Base-by-base conservation (phyloP, 495 filamentous ascomycete species). In the Jackrogersella minutella region DNA sequence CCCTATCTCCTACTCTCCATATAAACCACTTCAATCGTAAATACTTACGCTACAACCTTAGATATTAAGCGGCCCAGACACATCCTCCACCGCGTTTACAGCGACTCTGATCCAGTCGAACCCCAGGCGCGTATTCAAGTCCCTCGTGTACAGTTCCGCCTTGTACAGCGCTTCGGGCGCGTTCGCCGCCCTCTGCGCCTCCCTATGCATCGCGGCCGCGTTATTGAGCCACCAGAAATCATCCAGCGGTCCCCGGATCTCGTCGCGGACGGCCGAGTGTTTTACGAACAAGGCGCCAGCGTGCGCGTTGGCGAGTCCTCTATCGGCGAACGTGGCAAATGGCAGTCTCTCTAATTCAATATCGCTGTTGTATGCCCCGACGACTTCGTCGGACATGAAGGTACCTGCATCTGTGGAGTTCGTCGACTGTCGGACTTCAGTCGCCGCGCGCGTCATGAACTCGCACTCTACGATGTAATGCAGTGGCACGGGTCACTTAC, bases 381-480 rank as follows among this genome's bases (percentile, higher is more conserved):
- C 19, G 0, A 30, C 26, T 21, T 59, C 54, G n/a, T 58, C 9
- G 0, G 40, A n/a, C 6, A 24, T 13, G 21, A 14, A 8, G 21
- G 17, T 26, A 10, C 30, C 31, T 24, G 13, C 34, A 10, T 54
- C 22, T 13, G 30, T n/a, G n/a, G n/a, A n/a, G n/a, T n/a, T n/a
- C n/a, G n/a, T n/a, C n/a, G n/a, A n/a, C n/a, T n/a, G n/a, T n/a
- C n/a, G n/a, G n/a, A n/a, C n/a, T n/a, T n/a, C n/a, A n/a, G n/a
- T 7, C 26, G 3, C 26, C 26, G 26, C 26, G 26, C 36, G 53
- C 1, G 49, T 64, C 40, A 59, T 41, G 40, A 64, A 63, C 19
- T 68, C 64, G 46, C 64, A 68, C 28, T 63, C 59, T 41, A 68
- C 65, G 47, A 68, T 55, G 17, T 55, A 68, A 16, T 54, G 53